Percentiles rank a stretch among this genome's conserved stretches.
These are phyloP conservation scores for Gloeophyllum trabeum DNA, from an alignment of 768 basidiomycete species.

Conservation along the genomic window DNA sequence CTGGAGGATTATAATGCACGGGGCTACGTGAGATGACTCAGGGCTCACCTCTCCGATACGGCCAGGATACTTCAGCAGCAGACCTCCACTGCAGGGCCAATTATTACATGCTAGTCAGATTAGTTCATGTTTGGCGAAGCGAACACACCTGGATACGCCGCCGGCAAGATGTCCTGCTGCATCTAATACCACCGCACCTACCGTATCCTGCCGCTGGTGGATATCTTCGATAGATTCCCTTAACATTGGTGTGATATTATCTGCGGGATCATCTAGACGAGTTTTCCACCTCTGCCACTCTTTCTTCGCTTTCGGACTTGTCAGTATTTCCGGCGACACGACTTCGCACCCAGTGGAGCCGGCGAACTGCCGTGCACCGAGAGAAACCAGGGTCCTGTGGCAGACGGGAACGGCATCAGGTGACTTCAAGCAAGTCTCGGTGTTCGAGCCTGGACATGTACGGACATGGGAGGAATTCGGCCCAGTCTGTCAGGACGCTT, in stretches of 20 bases:
- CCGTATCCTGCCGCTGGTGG: conserved; percentile 59
- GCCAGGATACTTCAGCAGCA: conserved; percentile 68
- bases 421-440: background rate
- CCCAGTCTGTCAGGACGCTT: conserved; percentile 38
- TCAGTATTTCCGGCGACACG: conserved; percentile 32
- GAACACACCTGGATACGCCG: conserved; percentile 70
- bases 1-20: conserved; percentile 20
- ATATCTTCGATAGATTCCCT: conserved; percentile 4
- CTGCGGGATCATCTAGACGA: conserved; percentile 20
- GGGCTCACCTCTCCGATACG: conserved; percentile 58
- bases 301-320: conserved; percentile 33
- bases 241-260: conserved; percentile 1
- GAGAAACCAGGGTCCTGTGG: conserved; percentile 44
- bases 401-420: conserved; percentile 1
- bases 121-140: too few relatives aligned
- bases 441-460: background rate
- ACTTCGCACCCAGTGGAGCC: conserved; percentile 14
- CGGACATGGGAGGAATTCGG: conserved; percentile 62
- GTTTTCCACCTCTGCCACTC: conserved; percentile 57
- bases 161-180: conserved; percentile 35
- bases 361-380: conserved; percentile 54
- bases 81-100: conserved; percentile 48
- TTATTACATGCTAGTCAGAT: too few relatives aligned
- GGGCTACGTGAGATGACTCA: background rate
- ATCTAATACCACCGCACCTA: conserved; percentile 63